Evolutionary conservation across 345 rosid genomes (phyloP), one percentile per base, ranked within the genome.

Genomic region (Citrus medica): DNA sequence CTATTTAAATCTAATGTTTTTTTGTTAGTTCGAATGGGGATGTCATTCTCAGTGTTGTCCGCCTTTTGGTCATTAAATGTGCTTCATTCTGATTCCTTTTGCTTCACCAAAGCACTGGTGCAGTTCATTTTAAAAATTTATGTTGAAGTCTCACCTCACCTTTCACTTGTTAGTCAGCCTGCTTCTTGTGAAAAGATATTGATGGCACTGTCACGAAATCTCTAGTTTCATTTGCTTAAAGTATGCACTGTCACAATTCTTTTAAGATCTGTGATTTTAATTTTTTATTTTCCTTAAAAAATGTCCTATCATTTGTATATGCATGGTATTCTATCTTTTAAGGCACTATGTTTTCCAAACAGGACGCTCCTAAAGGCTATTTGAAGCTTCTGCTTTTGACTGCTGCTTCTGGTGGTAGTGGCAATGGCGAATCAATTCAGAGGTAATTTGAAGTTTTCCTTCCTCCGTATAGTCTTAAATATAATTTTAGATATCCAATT

Each of bases 301-400:
- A 65, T 24, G 58, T 64, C 60, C 27, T 28, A 48, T 21, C 32
- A 67, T 61, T 12, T 48, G 38, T 76, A 24, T 58, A 33, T 63
- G 22, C 8, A 19, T 55, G 37, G 13, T 69, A 37, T 40, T 67
- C 59, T 27, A 64, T 77, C 38, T 73, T 80, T 79, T 67, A 72
- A 40, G 67, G 63, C 24, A 70, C 32, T 75, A 70, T 79, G 83
- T 68, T 82, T 79, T 74, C 69, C n/a, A 81, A 61, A 69, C 88
- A 96, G 99, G 99, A 96, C 81, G 91, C 99, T 61, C 85, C 95
- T 76, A 94, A 88, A 83, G 94, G 95, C 73, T 96, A 94, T 83
- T 86, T 96, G 89, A 94, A 96, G 89, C 98, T 96, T 81, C 87
- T 96, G 82, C 92, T 94, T 82, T 97, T 92, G 77, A 96, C 99